These are phyloP conservation scores for Leccinum truebloodii DNA, from an alignment of 768 basidiomycete species.

Conservation along the genomic window DNA sequence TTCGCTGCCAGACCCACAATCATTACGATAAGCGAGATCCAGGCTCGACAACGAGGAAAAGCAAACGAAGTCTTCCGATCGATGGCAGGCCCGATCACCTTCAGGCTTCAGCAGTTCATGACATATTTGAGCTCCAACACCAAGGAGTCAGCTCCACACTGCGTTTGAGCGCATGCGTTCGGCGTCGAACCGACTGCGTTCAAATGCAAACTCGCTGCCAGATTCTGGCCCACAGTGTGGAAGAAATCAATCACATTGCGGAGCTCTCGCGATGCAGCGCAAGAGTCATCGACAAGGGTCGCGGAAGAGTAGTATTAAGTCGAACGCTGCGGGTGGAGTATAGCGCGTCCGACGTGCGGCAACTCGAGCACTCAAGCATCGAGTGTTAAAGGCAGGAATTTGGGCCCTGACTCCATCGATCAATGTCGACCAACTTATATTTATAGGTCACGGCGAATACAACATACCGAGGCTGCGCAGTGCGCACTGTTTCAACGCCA, in stretches of 20 bases:
- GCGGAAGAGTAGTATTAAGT: background rate
- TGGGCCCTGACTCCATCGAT: background rate
- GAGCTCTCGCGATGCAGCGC: background rate
- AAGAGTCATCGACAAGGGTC: background rate
- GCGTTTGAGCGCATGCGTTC: background rate
- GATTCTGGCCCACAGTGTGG: background rate
- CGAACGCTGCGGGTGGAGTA: background rate
- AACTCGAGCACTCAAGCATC: background rate
- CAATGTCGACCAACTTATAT: background rate
- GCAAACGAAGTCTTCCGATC: background rate
- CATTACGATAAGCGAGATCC: background rate
- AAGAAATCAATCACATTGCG: background rate
- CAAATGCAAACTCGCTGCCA: background rate
- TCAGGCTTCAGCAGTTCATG: background rate
- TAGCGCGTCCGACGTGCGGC: background rate
- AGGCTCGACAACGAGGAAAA: background rate
- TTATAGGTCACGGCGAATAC: background rate
- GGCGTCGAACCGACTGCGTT: background rate
- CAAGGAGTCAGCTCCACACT: background rate
- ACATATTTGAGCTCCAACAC: background rate
- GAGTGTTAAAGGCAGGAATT: background rate
- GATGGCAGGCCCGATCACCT: background rate
- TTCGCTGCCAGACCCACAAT: background rate
- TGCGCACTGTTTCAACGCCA: background rate
- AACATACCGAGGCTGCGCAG: background rate